Base-by-base conservation (phyloP, 305 asterid species). In the Fraxinus latifolia region DNA sequence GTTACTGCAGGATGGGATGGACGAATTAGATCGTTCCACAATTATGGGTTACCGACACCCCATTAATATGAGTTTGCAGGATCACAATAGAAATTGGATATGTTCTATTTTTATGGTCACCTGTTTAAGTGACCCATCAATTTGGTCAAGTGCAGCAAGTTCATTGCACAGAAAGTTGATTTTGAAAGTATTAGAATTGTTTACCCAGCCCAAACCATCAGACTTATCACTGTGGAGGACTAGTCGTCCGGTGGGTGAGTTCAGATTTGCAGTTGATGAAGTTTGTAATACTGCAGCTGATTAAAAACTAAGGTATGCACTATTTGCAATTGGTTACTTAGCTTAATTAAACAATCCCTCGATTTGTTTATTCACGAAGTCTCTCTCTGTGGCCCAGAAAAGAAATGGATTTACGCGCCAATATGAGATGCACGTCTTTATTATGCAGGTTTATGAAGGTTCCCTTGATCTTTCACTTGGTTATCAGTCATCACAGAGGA, bases 1-100 rank as follows among this genome's bases (percentile, higher is more conserved):
- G 97, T 95, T 27, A 89, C 98, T 0, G 98, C 97, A 3, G 92
- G 97, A 23, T 89, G 90, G 89, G 97, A 93, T 83, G 98, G 98
- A 50, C 89, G 94, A 80, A 95, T 95, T 21, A 90, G 93, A 83
- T 90, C 97, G 74, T 95, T 88, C 85, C 97, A 89, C 82, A 95
- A 95, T 85, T 95, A 92, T 71, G 99, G 99, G 9, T 87, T 95
- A 87, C 98, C 98, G 7, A 86, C 89, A 60, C 91, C 90, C 70
- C 85, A 87, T 74, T 93, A 88, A 90, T 70, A 80, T 39, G 32
- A 79, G 50, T 32, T 31, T 78, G 65, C 79, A 60, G 47, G 80
- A 79, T 62, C 53, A 67, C 68, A 73, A 14, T 4, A 23, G 33
- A 37, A 77, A 55, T 36, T 17, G 82, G 84, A 83, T 87, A 70